Conservation (phyloP, 108 stramenopile species). For the Fistulifera solaris region DNA sequence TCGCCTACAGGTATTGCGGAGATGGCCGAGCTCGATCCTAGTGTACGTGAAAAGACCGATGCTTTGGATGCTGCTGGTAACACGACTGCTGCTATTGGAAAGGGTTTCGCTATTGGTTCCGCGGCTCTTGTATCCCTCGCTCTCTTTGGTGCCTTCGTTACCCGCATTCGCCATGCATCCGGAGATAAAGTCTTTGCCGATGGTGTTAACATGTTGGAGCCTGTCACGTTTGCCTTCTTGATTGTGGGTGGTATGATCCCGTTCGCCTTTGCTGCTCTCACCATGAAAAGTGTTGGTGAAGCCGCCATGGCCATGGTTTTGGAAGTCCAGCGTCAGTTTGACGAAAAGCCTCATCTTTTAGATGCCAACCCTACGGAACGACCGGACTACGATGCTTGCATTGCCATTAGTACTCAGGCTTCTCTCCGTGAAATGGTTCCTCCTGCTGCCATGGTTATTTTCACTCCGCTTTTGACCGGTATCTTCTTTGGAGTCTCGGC, state of each 20-base stretch:
- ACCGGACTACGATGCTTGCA: constrained; percentile 92
- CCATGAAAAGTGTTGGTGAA: constrained; percentile 90
- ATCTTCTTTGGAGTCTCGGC: constrained; percentile 95
- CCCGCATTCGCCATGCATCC: no score
- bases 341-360: constrained; percentile 84
- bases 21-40: constrained; percentile 81
- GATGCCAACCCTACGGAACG: constrained; percentile 87
- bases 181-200: constrained; percentile 36
- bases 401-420: constrained; percentile 94
- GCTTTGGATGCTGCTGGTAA: constrained; percentile 95
- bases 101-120: constrained; percentile 95
- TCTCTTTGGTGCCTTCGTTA: constrained; percentile 84
- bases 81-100: constrained; percentile 95
- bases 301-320: constrained; percentile 98
- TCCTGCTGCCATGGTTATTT: constrained; percentile 94
- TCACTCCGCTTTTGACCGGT: constrained; percentile 94
- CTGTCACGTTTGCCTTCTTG: constrained; percentile 77
- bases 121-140: constrained; percentile 89
- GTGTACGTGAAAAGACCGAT: constrained; percentile 88
- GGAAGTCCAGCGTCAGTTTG: constrained; percentile 98
- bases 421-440: constrained; percentile 94
- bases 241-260: constrained; percentile 93
- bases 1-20: constrained; percentile 69
- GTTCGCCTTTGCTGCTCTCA: constrained; percentile 93
- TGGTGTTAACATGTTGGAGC: constrained; percentile 53